These are phyloP conservation scores for Trifolium repens DNA, from an alignment of 306 rosid genomes.

Conservation along the genomic window DNA sequence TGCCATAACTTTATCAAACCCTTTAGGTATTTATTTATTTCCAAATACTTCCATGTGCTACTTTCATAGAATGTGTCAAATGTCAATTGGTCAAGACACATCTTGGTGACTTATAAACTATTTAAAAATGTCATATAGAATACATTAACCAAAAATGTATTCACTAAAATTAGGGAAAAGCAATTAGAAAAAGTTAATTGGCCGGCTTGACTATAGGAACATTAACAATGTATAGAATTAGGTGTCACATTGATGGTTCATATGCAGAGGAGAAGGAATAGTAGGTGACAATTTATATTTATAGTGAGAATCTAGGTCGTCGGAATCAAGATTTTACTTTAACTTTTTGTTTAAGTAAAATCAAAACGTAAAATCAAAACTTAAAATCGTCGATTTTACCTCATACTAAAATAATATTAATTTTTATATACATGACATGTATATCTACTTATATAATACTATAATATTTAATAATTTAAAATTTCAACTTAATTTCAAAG, in stretches of 20 bases:
- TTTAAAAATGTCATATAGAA: constrained; percentile 26
- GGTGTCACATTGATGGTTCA: constrained; percentile 48
- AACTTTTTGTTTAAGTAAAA: too few relatives aligned
- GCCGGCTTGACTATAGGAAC: constrained; percentile 55
- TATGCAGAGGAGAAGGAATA: constrained; percentile 14
- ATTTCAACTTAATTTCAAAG: too few relatives aligned
- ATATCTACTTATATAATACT: too few relatives aligned
- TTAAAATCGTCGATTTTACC: too few relatives aligned
- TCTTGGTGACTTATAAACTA: constrained; percentile 28
- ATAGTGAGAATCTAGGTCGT: background rate
- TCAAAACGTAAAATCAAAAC: too few relatives aligned
- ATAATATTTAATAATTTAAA: too few relatives aligned
- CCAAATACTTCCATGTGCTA: constrained; percentile 32
- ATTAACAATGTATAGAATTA: constrained; percentile 47
- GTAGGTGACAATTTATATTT: constrained; percentile 24
- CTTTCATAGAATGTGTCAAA: constrained; percentile 36
- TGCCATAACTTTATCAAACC: constrained; percentile 47
- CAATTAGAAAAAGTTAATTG: constrained; percentile 27
- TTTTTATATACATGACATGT: too few relatives aligned
- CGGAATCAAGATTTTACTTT: too few relatives aligned
- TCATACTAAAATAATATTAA: too few relatives aligned
- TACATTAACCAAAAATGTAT: constrained; percentile 21
- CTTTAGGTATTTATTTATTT: constrained; percentile 21
- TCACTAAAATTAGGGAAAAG: background rate
- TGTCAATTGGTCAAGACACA: constrained; percentile 37